phyloP scores from a whole-genome alignment of 352 stramenopile genomes.

The Phytophthora brassicae region DNA sequence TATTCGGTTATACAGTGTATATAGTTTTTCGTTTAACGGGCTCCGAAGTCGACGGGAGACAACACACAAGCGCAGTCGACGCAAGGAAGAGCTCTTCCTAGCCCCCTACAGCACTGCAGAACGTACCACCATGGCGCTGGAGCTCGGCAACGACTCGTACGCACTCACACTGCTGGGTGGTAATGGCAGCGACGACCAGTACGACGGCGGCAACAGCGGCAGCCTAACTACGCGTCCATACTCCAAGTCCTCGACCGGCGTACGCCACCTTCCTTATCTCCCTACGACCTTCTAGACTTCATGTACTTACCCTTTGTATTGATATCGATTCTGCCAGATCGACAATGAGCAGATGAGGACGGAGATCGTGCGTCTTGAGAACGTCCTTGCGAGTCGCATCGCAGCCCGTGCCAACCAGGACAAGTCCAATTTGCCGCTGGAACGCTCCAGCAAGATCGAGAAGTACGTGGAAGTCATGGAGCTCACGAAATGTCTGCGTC shows the following conservation, averaged over 20 bases:
- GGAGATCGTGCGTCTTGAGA: constrained; percentile 81
- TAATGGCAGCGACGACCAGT: constrained; percentile 63
- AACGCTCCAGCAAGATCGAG: constrained; percentile 83
- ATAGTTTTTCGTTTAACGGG: neutral
- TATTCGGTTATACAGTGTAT: constrained; percentile 7
- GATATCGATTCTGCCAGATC: constrained; percentile 29
- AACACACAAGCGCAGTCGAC: constrained; percentile 1
- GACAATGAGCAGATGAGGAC: constrained; percentile 80
- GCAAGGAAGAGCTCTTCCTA: constrained; percentile 2
- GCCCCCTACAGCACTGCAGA: neutral
- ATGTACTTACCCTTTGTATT: neutral
- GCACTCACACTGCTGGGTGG: constrained; percentile 57
- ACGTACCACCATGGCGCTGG: constrained; percentile 34
- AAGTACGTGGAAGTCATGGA: constrained; percentile 90
- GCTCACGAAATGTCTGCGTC: constrained; percentile 83
- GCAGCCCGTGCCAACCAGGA: constrained; percentile 69
- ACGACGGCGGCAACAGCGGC: constrained; percentile 30
- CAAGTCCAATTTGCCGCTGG: constrained; percentile 65
- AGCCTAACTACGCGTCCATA: constrained; percentile 55
- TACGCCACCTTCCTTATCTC: constrained; percentile 28
- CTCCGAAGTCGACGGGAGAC: constrained; percentile 12
- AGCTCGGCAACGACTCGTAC: constrained; percentile 46
- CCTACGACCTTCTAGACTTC: neutral
- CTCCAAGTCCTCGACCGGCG: constrained; percentile 48
- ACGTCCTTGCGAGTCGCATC: constrained; percentile 70